These are phyloP conservation scores for Trichoderma sp. DNA, from an alignment of 2,329 filamentous ascomycete genomes.

Conservation along the genomic window DNA sequence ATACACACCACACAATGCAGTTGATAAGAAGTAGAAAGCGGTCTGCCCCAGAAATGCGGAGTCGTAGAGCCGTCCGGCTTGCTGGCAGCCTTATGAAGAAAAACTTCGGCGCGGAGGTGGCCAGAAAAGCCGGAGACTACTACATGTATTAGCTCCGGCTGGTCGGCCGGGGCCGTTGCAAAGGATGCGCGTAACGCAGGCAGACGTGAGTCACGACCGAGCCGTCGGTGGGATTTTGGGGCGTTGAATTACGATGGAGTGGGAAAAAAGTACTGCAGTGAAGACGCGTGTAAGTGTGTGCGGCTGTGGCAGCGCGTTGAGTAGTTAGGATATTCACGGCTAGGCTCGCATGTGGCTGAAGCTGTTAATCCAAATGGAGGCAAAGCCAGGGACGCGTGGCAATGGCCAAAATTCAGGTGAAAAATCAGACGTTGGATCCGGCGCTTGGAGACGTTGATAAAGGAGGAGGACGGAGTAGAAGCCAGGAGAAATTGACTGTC, in stretches of 20 bases:
- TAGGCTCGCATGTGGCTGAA: slow-evolving; percentile 13
- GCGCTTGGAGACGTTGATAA: neutral
- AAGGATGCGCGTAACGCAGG: neutral
- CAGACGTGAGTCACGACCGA: slow-evolving; percentile 14
- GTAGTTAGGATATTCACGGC: slow-evolving; percentile 16
- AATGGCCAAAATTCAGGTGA: neutral
- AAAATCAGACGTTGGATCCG: neutral
- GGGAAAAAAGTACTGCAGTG: neutral
- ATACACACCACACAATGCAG: neutral
- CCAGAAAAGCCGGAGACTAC: neutral
- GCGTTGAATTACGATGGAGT: neutral
- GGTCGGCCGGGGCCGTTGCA: slow-evolving; percentile 24
- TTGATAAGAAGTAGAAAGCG: neutral
- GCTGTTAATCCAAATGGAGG: neutral
- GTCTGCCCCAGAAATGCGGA: slow-evolving; percentile 15
- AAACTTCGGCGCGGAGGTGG: slow-evolving; percentile 8
- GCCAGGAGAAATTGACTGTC: neutral
- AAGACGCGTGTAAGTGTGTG: neutral
- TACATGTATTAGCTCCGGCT: neutral
- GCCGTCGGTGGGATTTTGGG: neutral
- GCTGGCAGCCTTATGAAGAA: slow-evolving; percentile 18
- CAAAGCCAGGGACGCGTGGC: neutral
- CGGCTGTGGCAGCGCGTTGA: neutral
- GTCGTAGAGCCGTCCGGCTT: neutral
- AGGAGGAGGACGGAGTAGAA: neutral